Percentiles rank a stretch among this genome's conserved stretches.
phyloP scores from a whole-genome alignment of 2,329 filamentous ascomycete genomes.

The Phialophora verrucosa region DNA sequence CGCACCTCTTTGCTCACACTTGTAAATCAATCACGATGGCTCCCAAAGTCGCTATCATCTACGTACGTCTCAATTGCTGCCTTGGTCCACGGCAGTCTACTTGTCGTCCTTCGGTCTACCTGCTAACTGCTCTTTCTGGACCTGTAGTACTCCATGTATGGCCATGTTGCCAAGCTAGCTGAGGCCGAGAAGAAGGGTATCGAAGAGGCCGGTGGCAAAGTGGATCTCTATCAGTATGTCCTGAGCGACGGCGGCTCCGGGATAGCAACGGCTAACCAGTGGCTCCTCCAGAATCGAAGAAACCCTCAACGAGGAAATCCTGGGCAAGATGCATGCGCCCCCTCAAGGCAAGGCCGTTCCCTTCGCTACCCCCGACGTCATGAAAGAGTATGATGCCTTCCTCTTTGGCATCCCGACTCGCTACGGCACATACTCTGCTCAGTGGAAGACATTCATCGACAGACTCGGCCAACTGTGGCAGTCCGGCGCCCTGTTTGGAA shows the following conservation, averaged over 20 bases:
- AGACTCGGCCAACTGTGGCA: constrained; percentile 84
- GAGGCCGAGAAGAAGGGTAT: constrained; percentile 91
- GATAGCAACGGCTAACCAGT: not conserved
- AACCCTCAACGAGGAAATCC: constrained; percentile 82
- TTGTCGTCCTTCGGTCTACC: not conserved
- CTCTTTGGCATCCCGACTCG: constrained; percentile 94
- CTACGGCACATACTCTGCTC: constrained; percentile 95
- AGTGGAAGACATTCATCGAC: constrained; percentile 91
- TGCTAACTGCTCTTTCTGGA: constrained; percentile 20
- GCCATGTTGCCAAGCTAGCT: constrained; percentile 83
- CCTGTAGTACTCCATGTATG: constrained; percentile 86
- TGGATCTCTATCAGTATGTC: constrained; percentile 78
- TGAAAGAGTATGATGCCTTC: constrained; percentile 83
- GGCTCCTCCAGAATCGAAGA: constrained; percentile 70
- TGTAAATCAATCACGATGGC: constrained; percentile 67
- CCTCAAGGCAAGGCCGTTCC: constrained; percentile 70
- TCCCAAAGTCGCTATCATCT: constrained; percentile 90
- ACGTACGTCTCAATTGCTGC: constrained; percentile 62
- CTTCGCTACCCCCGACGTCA: constrained; percentile 64
- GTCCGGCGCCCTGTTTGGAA: constrained; percentile 77
- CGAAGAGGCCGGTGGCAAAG: constrained; percentile 80
- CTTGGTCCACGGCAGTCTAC: not conserved
- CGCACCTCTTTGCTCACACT: constrained; percentile 5
- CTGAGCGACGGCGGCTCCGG: not conserved
- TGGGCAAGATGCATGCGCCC: constrained; percentile 89